phyloP scores from a whole-genome alignment of 225 moss, liverwort and hornwort species.

The Neckera pumila region DNA sequence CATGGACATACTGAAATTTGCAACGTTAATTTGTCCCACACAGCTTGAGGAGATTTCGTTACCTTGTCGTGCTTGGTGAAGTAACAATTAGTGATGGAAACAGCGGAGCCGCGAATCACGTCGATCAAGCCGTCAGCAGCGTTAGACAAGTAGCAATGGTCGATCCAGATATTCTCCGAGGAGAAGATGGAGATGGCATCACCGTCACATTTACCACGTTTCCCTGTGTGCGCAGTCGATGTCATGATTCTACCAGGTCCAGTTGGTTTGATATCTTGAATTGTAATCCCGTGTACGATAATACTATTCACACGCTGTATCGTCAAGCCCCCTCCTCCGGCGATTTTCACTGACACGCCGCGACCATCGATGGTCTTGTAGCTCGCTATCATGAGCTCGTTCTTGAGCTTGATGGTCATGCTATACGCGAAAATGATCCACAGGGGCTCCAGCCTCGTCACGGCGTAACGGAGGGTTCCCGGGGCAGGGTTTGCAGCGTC shows the following conservation, averaged over 20 bases:
- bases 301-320: slow-evolving; percentile 23
- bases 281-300: slow-evolving; percentile 31
- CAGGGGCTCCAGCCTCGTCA: neutral
- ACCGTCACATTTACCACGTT: slow-evolving; percentile 10
- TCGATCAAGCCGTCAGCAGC: slow-evolving; percentile 6
- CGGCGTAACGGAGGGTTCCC: neutral
- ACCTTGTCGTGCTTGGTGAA: slow-evolving; percentile 17
- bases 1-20: neutral
- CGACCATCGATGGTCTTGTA: slow-evolving; percentile 14
- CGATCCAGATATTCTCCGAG: neutral
- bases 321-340: slow-evolving; percentile 33
- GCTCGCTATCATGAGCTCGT: slow-evolving; percentile 7
- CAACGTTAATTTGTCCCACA: neutral
- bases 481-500: neutral
- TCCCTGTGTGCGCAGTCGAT: neutral
- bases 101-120: neutral
- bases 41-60: neutral
- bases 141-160: neutral
- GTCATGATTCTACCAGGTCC: slow-evolving; percentile 43
- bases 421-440: neutral
- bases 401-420: slow-evolving; percentile 12
- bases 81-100: neutral
- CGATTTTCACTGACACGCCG: slow-evolving; percentile 12
- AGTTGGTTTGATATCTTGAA: slow-evolving; percentile 35
- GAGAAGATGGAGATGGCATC: slow-evolving; percentile 3